Conservation (phyloP, 1,139 yeast genomes). For the Pichia sp. region DNA sequence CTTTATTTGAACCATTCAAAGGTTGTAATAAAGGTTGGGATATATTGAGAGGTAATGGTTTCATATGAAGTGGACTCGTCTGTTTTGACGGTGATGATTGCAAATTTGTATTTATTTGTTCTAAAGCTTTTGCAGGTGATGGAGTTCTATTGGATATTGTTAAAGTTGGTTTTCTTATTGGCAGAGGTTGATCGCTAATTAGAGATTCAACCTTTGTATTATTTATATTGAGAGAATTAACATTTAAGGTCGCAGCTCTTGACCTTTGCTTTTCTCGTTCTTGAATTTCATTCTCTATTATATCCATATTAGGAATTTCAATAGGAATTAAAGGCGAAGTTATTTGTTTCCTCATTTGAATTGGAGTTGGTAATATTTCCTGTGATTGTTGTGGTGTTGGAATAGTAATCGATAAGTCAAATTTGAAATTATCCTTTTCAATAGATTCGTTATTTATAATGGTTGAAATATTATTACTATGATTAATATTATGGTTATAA, state of each 20-base stretch:
- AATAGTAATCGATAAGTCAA: slow-evolving; percentile 3
- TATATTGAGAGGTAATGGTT: slow-evolving; percentile 38
- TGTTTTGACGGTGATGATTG: slow-evolving; percentile 21
- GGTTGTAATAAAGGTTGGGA: slow-evolving; percentile 53
- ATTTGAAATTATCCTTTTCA: neutral
- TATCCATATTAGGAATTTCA: slow-evolving; percentile 49
- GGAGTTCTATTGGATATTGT: slow-evolving; percentile 23
- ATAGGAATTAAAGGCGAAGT: slow-evolving; percentile 44
- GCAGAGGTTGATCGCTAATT: slow-evolving; percentile 12
- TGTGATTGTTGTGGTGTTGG: slow-evolving; percentile 2
- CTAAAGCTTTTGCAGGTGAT: slow-evolving; percentile 23
- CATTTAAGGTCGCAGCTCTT: slow-evolving; percentile 38
- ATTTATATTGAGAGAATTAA: slow-evolving; percentile 2
- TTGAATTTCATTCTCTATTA: slow-evolving; percentile 25
- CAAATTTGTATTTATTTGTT: slow-evolving; percentile 13
- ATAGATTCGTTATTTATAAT: neutral
- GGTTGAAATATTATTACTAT: neutral
- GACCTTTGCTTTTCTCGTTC: slow-evolving; percentile 36
- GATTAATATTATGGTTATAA: neutral
- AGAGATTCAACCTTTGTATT: slow-evolving; percentile 8
- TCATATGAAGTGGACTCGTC: slow-evolving; percentile 44
- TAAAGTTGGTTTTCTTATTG: slow-evolving; percentile 20
- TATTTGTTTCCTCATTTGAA: slow-evolving; percentile 1
- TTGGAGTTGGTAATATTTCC: slow-evolving; percentile 13
- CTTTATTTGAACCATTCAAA: slow-evolving; percentile 39